Evolutionary conservation across 176 grass and related monocot species (phyloP), one percentile per base, ranked within the genome.

Genomic region (Eleusine indica): DNA sequence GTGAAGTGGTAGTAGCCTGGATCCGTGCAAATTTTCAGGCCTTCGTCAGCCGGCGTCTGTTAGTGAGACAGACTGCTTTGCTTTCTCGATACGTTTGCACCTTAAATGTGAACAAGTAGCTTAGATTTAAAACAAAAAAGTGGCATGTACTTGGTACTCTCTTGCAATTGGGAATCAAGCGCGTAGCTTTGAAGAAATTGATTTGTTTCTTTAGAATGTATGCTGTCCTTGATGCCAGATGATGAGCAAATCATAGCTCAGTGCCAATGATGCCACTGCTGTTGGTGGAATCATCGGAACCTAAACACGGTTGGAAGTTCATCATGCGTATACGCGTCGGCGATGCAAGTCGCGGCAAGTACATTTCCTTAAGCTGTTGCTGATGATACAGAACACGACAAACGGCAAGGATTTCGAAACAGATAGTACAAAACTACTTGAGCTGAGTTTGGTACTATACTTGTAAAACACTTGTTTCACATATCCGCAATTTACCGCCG

Each of bases 11-110:
- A 47, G 89, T 77, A 62, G n/a, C 80, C 40, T 47, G 73, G 64
- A 77, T 78, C 84, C 41, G 4, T 87, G 89, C 87, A 84, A 83
- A 80, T 87, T 84, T 65, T 61, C 81, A 80, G 81, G 56, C 12
- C 37, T 38, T 76, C 8, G 11, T 38, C 35, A 54, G 71, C 61
- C 25, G 25, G 46, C 6, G 30, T 70, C 53, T 80, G 76, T 65
- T 83, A 87, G 84, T 66, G 75, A 84, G 70, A 64, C n/a, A 35
- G 32, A 35, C 32, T 76, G 63, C 76, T 75, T 60, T 46, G 66
- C 17, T 74, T 87, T 49, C 29, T 78, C 80, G 15, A 71, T 79
- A 83, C 58, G 64, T 83, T 46, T 71, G 77, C 76, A 80, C 64
- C 57, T 85, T 12, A 22, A 73, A 68, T 53, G 44, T 75, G 64